A percentile compares a stretch with the other conserved stretches of the same genome.
Evolutionary conservation across 371 early-diverging fungal genomes (phyloP).

Genomic region (Lichtheimia hyalospora): DNA sequence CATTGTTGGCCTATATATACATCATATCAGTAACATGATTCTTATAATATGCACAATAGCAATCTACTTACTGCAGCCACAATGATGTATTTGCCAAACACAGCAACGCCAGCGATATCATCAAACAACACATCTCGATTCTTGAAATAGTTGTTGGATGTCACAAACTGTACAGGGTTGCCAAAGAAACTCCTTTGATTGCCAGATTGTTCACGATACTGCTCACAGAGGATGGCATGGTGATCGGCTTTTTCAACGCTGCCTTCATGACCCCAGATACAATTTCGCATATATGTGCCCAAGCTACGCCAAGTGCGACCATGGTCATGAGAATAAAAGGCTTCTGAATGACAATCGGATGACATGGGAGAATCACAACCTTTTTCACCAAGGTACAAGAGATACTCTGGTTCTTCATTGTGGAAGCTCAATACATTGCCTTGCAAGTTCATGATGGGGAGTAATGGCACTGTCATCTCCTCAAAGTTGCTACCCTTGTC

Average conservation of each 20-base stretch:
- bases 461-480: slow-evolving; percentile 53
- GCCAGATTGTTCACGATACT: slow-evolving; percentile 59
- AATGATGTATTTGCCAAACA: slow-evolving; percentile 82
- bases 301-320: slow-evolving; percentile 76
- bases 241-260: slow-evolving; percentile 49
- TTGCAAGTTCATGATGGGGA: slow-evolving; percentile 50
- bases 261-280: slow-evolving; percentile 74
- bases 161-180: slow-evolving; percentile 53
- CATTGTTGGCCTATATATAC: slow-evolving; percentile 31
- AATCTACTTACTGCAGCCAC: slow-evolving; percentile 61
- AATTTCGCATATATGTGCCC: slow-evolving; percentile 72
- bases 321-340: slow-evolving; percentile 68
- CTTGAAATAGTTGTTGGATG: slow-evolving; percentile 58
- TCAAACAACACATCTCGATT: slow-evolving; percentile 55
- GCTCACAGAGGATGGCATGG: slow-evolving; percentile 70
- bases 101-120: slow-evolving; percentile 72
- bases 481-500: slow-evolving; percentile 72
- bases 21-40: not conserved
- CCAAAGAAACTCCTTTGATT: slow-evolving; percentile 51
- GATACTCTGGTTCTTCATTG: slow-evolving; percentile 69
- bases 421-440: slow-evolving; percentile 78
- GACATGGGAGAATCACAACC: slow-evolving; percentile 47
- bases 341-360: slow-evolving; percentile 65
- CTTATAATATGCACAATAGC: not conserved
- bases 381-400: slow-evolving; percentile 74